phyloP scores from a whole-genome alignment of 495 filamentous ascomycete genomes.

The Coniosporium apollinis region DNA sequence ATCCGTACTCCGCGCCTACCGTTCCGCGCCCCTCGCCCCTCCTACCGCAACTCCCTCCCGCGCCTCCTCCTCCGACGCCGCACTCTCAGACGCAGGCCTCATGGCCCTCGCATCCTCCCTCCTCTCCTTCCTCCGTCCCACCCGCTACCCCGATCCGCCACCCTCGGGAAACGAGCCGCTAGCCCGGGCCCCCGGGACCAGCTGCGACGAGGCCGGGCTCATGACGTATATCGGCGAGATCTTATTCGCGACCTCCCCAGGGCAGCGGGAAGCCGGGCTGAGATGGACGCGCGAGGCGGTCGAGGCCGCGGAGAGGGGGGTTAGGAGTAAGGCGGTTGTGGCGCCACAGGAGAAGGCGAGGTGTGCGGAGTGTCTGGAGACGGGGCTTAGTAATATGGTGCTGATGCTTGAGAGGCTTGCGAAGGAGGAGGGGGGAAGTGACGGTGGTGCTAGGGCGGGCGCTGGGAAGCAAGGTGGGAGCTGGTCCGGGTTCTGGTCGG shows the following conservation, averaged over 20 bases:
- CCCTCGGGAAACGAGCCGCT: slow-evolving; percentile 49
- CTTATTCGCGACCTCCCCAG: slow-evolving; percentile 43
- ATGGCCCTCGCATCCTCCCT: slow-evolving; percentile 8
- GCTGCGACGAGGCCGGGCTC: slow-evolving; percentile 68
- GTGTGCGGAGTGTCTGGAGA: slow-evolving; percentile 9
- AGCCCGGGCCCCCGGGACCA: slow-evolving; percentile 32
- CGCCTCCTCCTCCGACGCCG: not conserved
- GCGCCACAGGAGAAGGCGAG: slow-evolving; percentile 1
- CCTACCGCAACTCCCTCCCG: slow-evolving; percentile 25
- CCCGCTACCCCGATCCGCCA: slow-evolving; percentile 45
- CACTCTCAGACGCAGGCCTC: not conserved
- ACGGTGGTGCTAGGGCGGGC: slow-evolving; percentile 2
- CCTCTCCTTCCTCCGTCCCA: slow-evolving; percentile 3
- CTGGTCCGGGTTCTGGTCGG: slow-evolving; percentile 12
- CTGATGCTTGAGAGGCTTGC: slow-evolving; percentile 11
- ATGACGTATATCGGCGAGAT: slow-evolving; percentile 92
- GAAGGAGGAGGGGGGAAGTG: not conserved
- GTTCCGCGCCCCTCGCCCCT: slow-evolving; percentile 43
- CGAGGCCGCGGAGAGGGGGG: slow-evolving; percentile 8
- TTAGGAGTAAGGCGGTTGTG: not conserved
- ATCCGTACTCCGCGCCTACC: slow-evolving; percentile 62
- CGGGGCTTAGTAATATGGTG: slow-evolving; percentile 11
- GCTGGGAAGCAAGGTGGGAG: slow-evolving; percentile 3
- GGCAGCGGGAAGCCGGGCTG: slow-evolving; percentile 5
- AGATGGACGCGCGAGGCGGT: slow-evolving; percentile 15